Percentiles rank a stretch among this genome's conserved stretches.
Conservation (phyloP, 495 filamentous ascomycete genomes). For the Lineolata rhizophorae region DNA sequence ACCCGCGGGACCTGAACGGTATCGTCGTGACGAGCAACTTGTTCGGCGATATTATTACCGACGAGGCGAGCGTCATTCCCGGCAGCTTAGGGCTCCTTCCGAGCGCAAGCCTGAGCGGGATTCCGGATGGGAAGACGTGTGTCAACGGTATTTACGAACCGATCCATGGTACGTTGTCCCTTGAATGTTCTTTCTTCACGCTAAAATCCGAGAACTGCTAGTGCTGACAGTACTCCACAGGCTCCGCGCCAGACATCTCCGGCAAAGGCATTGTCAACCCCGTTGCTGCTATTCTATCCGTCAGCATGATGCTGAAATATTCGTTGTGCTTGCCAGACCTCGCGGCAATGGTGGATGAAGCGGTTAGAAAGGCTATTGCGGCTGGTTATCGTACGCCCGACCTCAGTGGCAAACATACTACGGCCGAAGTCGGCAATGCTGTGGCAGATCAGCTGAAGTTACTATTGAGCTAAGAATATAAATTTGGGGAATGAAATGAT, state of each 20-base stretch:
- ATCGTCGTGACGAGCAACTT: slow-evolving; percentile 86
- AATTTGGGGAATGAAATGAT: no score
- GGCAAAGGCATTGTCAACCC: slow-evolving; percentile 74
- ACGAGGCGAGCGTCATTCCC: slow-evolving; percentile 92
- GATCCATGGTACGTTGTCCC: slow-evolving; percentile 55
- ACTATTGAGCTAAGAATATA: no score
- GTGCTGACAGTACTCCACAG: slow-evolving; percentile 9
- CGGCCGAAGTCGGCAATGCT: slow-evolving; percentile 64
- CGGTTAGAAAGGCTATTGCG: slow-evolving; percentile 59
- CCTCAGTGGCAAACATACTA: slow-evolving; percentile 50
- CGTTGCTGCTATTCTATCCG: slow-evolving; percentile 61
- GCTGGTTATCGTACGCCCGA: slow-evolving; percentile 53
- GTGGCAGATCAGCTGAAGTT: slow-evolving; percentile 48
- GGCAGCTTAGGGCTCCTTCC: slow-evolving; percentile 79
- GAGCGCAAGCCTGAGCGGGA: slow-evolving; percentile 66
- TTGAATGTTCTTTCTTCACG: slow-evolving; percentile 1
- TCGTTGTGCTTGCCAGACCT: slow-evolving; percentile 56
- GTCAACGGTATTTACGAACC: slow-evolving; percentile 92
- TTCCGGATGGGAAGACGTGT: slow-evolving; percentile 57
- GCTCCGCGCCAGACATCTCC: slow-evolving; percentile 55
- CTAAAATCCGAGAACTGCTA: not conserved
- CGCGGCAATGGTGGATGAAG: slow-evolving; percentile 54
- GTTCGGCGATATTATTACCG: slow-evolving; percentile 90
- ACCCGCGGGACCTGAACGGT: slow-evolving; percentile 74
- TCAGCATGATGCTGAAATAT: slow-evolving; percentile 85